A percentile compares a stretch with the other conserved stretches of the same genome.
Conservation (phyloP, 805 yeast species). For the Candida odintsovae region DNA sequence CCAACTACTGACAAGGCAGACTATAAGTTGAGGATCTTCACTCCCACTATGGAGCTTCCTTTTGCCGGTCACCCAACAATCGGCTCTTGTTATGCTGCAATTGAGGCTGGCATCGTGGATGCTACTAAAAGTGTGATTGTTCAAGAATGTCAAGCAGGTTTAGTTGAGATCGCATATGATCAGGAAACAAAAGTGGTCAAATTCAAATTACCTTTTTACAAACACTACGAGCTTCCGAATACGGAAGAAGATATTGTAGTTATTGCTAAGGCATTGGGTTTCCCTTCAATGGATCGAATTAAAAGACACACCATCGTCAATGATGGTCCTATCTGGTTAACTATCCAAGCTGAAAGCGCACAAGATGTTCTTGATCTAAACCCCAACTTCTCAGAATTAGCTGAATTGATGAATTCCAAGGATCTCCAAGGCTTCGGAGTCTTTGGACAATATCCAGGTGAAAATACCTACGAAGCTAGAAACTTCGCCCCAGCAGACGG, state of each 20-base stretch:
- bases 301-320: slow-evolving; percentile 26
- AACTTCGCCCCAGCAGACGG: slow-evolving; percentile 33
- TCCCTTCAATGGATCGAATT: slow-evolving; percentile 3
- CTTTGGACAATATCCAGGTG: slow-evolving; percentile 30
- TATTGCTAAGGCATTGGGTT: slow-evolving; percentile 10
- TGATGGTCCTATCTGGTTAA: slow-evolving; percentile 46
- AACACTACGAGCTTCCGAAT: slow-evolving; percentile 10
- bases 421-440: slow-evolving; percentile 32
- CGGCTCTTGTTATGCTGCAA: slow-evolving; percentile 43
- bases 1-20: slow-evolving; percentile 35
- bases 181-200: slow-evolving; percentile 17
- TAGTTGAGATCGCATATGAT: slow-evolving; percentile 29
- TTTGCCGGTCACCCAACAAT: slow-evolving; percentile 65
- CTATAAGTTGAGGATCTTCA: slow-evolving; percentile 45
- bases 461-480: slow-evolving; percentile 32
- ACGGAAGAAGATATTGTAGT: slow-evolving; percentile 7
- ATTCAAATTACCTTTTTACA: slow-evolving; percentile 24
- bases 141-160: slow-evolving; percentile 43
- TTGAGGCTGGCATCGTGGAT: slow-evolving; percentile 31
- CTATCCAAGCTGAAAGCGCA: slow-evolving; percentile 27
- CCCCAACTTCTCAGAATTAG: slow-evolving; percentile 28
- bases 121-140: slow-evolving; percentile 23
- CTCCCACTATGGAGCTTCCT: slow-evolving; percentile 42
- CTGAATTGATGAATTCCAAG: slow-evolving; percentile 12
- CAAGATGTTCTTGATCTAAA: slow-evolving; percentile 27